A percentile compares a stretch with the other conserved stretches of the same genome.
Evolutionary conservation across 2,329 filamentous ascomycete species (phyloP).

Genomic region (Cyclaneusma minus): DNA sequence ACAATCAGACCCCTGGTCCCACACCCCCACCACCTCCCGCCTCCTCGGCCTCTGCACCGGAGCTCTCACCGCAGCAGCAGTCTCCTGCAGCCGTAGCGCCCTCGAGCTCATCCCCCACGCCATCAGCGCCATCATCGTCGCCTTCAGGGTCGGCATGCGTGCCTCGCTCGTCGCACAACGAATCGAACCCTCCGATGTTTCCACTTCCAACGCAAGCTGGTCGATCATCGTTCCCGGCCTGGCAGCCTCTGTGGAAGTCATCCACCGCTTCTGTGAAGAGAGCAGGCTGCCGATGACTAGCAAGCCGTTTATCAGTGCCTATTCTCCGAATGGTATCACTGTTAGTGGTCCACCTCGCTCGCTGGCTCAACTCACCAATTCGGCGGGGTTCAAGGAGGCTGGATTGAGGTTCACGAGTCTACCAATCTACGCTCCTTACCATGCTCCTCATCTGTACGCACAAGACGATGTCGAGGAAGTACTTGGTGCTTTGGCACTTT

Average conservation of each 20-base stretch:
- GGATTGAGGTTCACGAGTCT: conserved; percentile 6
- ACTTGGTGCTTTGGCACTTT: conserved; percentile 1
- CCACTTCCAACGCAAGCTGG: conserved; percentile 6
- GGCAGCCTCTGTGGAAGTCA: conserved; percentile 7
- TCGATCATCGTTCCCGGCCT: conserved; percentile 11
- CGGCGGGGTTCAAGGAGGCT: conserved; percentile 5
- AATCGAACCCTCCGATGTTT: conserved; percentile 1
- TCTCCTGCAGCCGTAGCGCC: conserved; percentile 14
- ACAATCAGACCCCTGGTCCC: conserved; percentile 7
- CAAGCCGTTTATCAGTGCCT: conserved; percentile 8
- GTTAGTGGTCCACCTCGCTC: conserved; percentile 10
- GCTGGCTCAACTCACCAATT: conserved; percentile 2
- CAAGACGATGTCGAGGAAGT: conserved; percentile 10
- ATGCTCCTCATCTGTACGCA: conserved; percentile 16
- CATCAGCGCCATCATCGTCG: conserved; percentile 15
- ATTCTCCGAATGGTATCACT: conserved; percentile 7
- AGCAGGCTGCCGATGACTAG: conserved; percentile 10
- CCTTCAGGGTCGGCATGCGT: conserved; percentile 17
- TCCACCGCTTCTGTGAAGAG: conserved; percentile 5
- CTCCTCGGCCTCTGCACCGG: conserved; percentile 18
- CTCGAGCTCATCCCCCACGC: conserved; percentile 17
- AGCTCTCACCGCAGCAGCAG: conserved; percentile 16
- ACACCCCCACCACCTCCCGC: conserved; percentile 4
- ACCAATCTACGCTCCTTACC: conserved; percentile 13
- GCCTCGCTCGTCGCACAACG: conserved; percentile 7